Percentiles rank a stretch among this genome's conserved stretches.
phyloP scores from a whole-genome alignment of 2,329 filamentous ascomycete genomes.

The Knufia fluminis region DNA sequence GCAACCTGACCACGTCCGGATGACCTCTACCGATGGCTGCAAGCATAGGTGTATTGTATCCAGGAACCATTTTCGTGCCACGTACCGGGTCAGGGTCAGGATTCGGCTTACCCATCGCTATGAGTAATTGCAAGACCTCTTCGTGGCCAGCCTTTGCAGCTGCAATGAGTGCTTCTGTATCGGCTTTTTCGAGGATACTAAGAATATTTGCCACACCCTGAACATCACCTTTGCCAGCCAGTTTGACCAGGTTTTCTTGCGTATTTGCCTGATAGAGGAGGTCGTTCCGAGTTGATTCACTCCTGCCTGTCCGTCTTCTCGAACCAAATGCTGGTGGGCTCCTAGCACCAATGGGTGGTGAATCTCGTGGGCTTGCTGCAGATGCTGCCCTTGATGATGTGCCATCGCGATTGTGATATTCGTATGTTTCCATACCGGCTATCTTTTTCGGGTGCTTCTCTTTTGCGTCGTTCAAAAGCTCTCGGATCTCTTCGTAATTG shows the following conservation, averaged over 20 bases:
- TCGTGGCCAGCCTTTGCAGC: conserved; percentile 88
- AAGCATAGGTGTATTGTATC: conserved; percentile 84
- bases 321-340: conserved; percentile 33
- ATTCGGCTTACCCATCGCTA: conserved; percentile 58
- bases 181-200: conserved; percentile 47
- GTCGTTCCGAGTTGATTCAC: conserved; percentile 42
- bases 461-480: conserved; percentile 55
- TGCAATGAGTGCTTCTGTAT: conserved; percentile 80
- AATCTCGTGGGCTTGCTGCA: conserved; percentile 37
- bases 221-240: conserved; percentile 42
- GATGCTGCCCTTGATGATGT: conserved; percentile 35
- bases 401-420: conserved; percentile 24
- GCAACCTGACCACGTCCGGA: conserved; percentile 69
- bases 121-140: conserved; percentile 68
- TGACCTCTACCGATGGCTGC: conserved; percentile 86
- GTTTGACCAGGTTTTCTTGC: conserved; percentile 39
- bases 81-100: conserved; percentile 61
- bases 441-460: conserved; percentile 43
- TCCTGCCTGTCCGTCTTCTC: conserved; percentile 39
- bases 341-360: conserved; percentile 32
- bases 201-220: conserved; percentile 41
- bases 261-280: conserved; percentile 44
- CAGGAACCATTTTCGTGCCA: conserved; percentile 36
- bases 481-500: conserved; percentile 70
- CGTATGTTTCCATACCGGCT: conserved; percentile 26